phyloP scores from a whole-genome alignment of 2,329 filamentous ascomycete species.

The Dryadomyces sulphureus region DNA sequence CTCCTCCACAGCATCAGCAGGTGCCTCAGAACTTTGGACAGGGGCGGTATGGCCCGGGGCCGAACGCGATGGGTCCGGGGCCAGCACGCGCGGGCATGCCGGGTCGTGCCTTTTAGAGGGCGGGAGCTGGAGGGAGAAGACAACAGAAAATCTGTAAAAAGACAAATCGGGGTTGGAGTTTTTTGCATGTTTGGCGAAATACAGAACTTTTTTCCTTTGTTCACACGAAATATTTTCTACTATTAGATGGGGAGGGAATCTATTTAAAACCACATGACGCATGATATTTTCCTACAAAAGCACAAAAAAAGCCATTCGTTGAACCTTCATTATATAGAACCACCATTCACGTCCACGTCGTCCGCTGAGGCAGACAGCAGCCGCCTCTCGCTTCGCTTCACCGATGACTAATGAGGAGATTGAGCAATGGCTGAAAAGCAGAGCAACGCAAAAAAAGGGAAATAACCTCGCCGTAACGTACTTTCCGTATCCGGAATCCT shows the following conservation, averaged over 20 bases:
- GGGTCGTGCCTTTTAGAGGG: conserved; percentile 18
- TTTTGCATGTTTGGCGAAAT: background rate
- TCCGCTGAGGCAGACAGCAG: too few relatives aligned
- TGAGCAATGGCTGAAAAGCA: too few relatives aligned
- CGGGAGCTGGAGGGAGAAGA: background rate
- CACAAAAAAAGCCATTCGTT: background rate
- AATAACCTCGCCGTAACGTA: too few relatives aligned
- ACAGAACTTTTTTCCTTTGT: background rate
- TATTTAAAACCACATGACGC: background rate
- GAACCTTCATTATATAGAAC: background rate
- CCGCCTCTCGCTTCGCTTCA: too few relatives aligned
- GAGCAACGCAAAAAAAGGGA: too few relatives aligned
- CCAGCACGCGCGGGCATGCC: conserved; percentile 5
- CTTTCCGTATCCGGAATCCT: background rate
- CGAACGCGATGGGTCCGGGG: conserved; percentile 13
- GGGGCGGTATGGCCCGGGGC: conserved; percentile 8
- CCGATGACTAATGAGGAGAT: too few relatives aligned
- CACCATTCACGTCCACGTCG: background rate
- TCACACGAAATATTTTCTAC: background rate
- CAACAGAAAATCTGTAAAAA: background rate
- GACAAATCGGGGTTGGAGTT: background rate
- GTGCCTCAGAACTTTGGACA: background rate
- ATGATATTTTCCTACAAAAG: background rate
- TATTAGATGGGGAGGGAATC: background rate
- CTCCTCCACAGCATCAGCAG: background rate